These are phyloP conservation scores for Plectosphaerella sp. DNA, from an alignment of 2,329 filamentous ascomycete species.

Conservation along the genomic window DNA sequence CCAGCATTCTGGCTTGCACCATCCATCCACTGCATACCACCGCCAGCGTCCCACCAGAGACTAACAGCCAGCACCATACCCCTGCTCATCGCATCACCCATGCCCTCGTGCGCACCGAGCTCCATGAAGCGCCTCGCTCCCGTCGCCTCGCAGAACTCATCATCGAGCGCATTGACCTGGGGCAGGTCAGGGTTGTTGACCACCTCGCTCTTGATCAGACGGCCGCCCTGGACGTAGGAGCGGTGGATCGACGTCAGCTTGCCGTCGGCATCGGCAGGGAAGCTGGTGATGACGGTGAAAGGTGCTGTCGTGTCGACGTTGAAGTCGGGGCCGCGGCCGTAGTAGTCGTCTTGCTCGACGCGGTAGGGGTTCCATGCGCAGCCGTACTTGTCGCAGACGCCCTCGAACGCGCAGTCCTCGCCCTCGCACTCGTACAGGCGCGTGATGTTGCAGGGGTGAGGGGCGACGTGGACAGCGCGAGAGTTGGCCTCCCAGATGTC, in stretches of 20 bases:
- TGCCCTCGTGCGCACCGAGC: conserved; percentile 36
- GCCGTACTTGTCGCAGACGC: conserved; percentile 38
- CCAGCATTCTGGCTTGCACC: conserved; percentile 33
- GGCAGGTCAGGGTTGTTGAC: conserved; percentile 19
- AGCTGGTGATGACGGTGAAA: conserved; percentile 47
- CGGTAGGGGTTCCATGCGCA: conserved; percentile 40
- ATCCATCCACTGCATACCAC: conserved; percentile 52
- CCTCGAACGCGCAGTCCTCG: conserved; percentile 28
- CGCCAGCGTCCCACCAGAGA: conserved; percentile 50
- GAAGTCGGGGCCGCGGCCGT: conserved; percentile 22
- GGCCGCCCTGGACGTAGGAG: conserved; percentile 44
- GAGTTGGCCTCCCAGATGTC: conserved; percentile 53
- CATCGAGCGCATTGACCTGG: conserved; percentile 29
- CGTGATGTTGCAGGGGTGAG: conserved; percentile 41
- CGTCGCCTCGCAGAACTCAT: conserved; percentile 28
- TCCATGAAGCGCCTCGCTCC: conserved; percentile 23
- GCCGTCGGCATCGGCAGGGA: conserved; percentile 31
- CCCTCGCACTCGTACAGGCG: conserved; percentile 40
- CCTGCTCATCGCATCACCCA: conserved; percentile 39
- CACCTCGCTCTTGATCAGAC: conserved; percentile 38
- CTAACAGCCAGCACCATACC: conserved; percentile 49
- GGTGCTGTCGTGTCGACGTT: conserved; percentile 30
- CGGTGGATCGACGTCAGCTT: conserved; percentile 39
- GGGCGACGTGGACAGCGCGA: conserved; percentile 36
- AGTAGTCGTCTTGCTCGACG: conserved; percentile 21